Percentiles rank a stretch among this genome's conserved stretches.
Evolutionary conservation across 2,329 filamentous ascomycete species (phyloP).

Genomic region (Elsinoe necatrix): DNA sequence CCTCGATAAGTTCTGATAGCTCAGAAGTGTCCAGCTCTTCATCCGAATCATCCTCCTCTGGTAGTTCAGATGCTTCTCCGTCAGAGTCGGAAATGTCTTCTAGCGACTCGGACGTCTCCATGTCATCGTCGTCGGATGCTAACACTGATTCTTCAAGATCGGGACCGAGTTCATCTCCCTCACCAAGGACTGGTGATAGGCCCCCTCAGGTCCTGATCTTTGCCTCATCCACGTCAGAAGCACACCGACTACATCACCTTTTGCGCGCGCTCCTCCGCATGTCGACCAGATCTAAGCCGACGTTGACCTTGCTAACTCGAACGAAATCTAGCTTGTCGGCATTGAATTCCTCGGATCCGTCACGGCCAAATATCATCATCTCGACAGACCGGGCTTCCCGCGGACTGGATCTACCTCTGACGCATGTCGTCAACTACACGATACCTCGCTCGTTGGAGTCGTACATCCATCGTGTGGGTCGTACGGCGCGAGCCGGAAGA

Average conservation of each 20-base stretch:
- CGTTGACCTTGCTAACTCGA: slow-evolving; percentile 48
- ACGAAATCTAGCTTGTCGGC: slow-evolving; percentile 43
- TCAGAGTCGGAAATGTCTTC: background rate
- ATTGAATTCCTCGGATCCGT: slow-evolving; percentile 49
- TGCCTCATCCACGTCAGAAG: slow-evolving; percentile 80
- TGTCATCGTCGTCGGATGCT: background rate
- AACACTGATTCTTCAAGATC: slow-evolving; percentile 1
- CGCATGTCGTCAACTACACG: slow-evolving; percentile 90
- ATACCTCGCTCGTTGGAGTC: slow-evolving; percentile 70
- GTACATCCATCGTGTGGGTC: slow-evolving; percentile 86
- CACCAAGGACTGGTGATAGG: background rate
- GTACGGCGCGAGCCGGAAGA: slow-evolving; percentile 75
- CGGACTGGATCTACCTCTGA: slow-evolving; percentile 68
- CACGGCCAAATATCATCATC: slow-evolving; percentile 66
- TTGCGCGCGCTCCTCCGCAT: slow-evolving; percentile 37
- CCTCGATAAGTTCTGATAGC: slow-evolving; percentile 21
- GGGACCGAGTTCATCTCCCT: slow-evolving; percentile 6
- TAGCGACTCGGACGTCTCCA: background rate
- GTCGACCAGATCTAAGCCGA: slow-evolving; percentile 22
- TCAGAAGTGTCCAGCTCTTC: slow-evolving; percentile 15
- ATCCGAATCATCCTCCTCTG: slow-evolving; percentile 17
- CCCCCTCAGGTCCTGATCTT: slow-evolving; percentile 55
- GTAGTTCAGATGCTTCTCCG: slow-evolving; percentile 11
- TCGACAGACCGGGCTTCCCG: slow-evolving; percentile 90
- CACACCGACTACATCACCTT: slow-evolving; percentile 76